Base-by-base conservation (phyloP, 345 rosid genomes). In the Eucalyptus marginata region DNA sequence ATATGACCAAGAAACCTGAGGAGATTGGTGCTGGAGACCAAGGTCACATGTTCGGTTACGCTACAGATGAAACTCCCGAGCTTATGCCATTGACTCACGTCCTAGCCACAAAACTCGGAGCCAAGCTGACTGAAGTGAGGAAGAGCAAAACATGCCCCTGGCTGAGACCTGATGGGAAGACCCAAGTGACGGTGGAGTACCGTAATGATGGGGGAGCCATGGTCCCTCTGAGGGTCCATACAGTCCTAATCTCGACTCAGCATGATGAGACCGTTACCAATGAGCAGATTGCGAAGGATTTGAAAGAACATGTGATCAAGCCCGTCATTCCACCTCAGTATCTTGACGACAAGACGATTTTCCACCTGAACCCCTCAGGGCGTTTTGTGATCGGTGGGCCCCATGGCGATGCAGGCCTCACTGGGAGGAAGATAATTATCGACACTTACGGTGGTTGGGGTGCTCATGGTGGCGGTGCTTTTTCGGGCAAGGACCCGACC, bases 391-490 rank as follows among this genome's bases (percentile, higher is more conserved):
- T 89, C 49, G 92, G 92, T 2, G 90, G 90, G 44, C 90, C 92
- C 59, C 92, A 90, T 29, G 90, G 90, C 2, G 92, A 90, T 85
- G 90, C 88, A 3, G 92, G 90, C 44, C 90, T 90, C 89, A 89
- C 92, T 6, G 92, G 92, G 40, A 87, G 90, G 90, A 89, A 90
- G 87, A 90, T 90, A 12, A 89, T 90, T 33, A 66, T 90, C 20
- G 92, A 89, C 62, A 89, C 92, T 83, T 90, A 90, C 40, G 92
- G 90, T 20, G 89, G 92, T 7, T 90, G 91, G 91, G 92, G 88
- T 40, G 92, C 92, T 86, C 92, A 91, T 79, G 91, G 91, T 43
- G 92, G 92, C 24, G 92, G 92, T 80, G 91, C 92, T 50, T 91
- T 89, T 90, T 89, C 91, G 3, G 92, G 91, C 18, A 89, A 90